phyloP scores from a whole-genome alignment of 106 monocot genomes.

The Xerophyta viscosa region DNA sequence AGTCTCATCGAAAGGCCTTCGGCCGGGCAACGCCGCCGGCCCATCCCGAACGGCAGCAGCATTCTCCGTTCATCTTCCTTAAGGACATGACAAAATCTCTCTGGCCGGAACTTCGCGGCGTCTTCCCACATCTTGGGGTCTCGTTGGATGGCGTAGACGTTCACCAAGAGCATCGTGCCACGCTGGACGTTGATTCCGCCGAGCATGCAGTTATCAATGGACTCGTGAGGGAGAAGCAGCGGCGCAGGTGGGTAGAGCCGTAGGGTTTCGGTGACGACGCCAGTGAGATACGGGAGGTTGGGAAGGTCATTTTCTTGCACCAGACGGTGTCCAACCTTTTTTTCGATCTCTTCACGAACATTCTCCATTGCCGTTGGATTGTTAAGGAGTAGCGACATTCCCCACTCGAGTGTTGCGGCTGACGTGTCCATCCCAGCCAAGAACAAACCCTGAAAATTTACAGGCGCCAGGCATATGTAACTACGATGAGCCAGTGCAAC shows the following conservation, averaged over 20 bases:
- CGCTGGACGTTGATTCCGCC: neutral
- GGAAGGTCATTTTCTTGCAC: neutral
- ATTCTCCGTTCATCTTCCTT: neutral
- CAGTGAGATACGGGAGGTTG: neutral
- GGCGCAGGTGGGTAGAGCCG: neutral
- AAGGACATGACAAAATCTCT: neutral
- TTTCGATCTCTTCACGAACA: neutral
- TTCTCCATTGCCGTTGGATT: neutral
- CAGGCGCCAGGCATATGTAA: neutral
- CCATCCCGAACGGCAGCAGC: conserved; percentile 5
- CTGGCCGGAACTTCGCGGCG: neutral
- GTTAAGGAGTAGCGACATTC: neutral
- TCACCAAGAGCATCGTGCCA: conserved; percentile 4
- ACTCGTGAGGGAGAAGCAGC: neutral
- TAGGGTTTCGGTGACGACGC: neutral
- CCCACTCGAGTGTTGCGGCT: neutral
- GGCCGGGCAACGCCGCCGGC: neutral
- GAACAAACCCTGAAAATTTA: neutral
- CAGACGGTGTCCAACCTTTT: neutral
- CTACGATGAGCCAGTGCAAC: too few relatives aligned
- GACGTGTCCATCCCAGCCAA: neutral
- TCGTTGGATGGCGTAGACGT: conserved; percentile 4
- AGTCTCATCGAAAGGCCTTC: neutral
- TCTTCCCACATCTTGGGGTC: conserved; percentile 6
- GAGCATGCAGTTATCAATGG: neutral